Evolutionary conservation across 352 stramenopile genomes (phyloP).

Genomic region (Phytophthora pini): DNA sequence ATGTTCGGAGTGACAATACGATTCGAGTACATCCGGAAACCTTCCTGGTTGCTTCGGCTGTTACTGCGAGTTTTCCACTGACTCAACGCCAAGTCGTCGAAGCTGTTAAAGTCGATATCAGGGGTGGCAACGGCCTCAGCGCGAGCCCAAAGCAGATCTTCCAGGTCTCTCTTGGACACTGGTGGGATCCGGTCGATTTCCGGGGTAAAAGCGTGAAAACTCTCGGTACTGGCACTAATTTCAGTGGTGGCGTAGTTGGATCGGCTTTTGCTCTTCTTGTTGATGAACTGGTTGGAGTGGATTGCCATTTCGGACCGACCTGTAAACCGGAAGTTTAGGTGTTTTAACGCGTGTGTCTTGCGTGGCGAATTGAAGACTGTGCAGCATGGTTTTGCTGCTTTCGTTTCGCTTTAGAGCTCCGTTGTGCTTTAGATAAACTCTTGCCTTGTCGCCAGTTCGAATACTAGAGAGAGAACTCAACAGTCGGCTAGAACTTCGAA

Average conservation of each 20-base stretch:
- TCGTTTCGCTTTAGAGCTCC: conserved; percentile 7
- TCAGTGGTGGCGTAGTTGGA: conserved; percentile 4
- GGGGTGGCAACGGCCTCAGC: conserved; percentile 12
- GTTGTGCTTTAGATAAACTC: conserved; percentile 4
- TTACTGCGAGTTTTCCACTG: conserved; percentile 14
- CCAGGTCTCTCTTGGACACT: conserved; percentile 1
- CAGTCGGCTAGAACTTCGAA: conserved; percentile 8
- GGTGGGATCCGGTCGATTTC: no score
- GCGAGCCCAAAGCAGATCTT: conserved; percentile 21
- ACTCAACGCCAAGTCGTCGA: conserved; percentile 22
- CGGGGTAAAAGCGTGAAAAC: neutral
- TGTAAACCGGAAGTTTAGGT: neutral
- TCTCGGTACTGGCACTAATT: conserved; percentile 1
- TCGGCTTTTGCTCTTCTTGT: conserved; percentile 8
- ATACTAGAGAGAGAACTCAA: conserved; percentile 11
- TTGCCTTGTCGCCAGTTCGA: conserved; percentile 15
- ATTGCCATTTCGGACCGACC: conserved; percentile 4
- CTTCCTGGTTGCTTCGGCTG: conserved; percentile 8
- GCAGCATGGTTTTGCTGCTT: neutral
- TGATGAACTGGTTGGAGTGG: conserved; percentile 9
- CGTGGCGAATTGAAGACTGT: conserved; percentile 17
- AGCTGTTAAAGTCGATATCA: conserved; percentile 20
- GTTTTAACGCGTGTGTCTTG: conserved; percentile 3
- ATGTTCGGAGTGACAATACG: conserved; percentile 5
- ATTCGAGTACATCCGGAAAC: conserved; percentile 22